Base-by-base conservation (phyloP, 176 grass and related monocot genomes). In the Zizania latifolia region DNA sequence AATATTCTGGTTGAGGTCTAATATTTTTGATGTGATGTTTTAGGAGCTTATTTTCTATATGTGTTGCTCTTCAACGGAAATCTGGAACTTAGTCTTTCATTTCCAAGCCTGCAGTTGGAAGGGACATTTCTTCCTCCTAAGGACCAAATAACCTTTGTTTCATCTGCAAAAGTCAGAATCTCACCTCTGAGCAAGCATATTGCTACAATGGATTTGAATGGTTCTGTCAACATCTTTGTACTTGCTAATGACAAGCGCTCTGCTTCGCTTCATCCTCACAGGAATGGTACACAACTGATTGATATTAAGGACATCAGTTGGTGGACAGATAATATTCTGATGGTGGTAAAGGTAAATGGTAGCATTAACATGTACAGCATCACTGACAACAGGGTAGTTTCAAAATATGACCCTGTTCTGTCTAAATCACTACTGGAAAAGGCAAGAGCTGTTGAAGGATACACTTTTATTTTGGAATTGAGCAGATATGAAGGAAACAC, bases 301-400 rank as follows among this genome's bases (percentile, higher is more conserved):
- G 75, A 77, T 85, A 62, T 93, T 85, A 82, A 78, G 68, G 88
- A 98, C 68, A 82, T 98, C 45, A 88, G 74, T 88, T 98, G 94
- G 94, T 98, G 94, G 94, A 71, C 84, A 62, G 88, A 98, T 85
- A 71, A 80, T 81, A 83, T 98, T 92, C 86, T 98, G 40, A 69
- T 89, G 65, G 27, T 92, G 36, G 86, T 83, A 76, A 86, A 73
- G 24, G 84, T 75, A 64, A 80, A 77, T 58, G 81, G 81, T 55
- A 76, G 65, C 63, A 60, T 98, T 75, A 85, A 15, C 73, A 87
- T 98, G 94, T 98, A 93, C 68, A 83, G 69, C 60, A 81, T 93
- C 30, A 64, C 55, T 71, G 76, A 80, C 50, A 74, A 84, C 63
- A 82, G 14, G 71, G 34, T 85, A 46, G 71, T 93, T 83, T 92